phyloP scores from a whole-genome alignment of 2,329 filamentous ascomycete species.

The Pseudogymnoascus sp. region DNA sequence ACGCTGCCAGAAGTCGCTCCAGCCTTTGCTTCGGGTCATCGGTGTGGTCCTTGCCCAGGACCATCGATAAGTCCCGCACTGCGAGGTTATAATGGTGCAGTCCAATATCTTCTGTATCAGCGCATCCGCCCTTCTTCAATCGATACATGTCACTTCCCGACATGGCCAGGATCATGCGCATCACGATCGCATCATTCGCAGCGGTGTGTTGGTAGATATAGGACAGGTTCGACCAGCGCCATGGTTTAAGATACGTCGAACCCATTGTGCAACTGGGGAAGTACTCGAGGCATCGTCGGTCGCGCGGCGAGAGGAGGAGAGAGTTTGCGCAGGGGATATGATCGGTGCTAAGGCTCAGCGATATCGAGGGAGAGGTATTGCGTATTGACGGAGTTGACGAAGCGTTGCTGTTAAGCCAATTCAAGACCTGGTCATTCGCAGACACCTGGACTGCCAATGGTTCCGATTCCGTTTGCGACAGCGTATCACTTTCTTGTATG shows the following conservation, averaged over 20 bases:
- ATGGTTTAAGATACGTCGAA: constrained; percentile 32
- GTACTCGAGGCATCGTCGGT: constrained; percentile 30
- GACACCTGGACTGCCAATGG: not conserved
- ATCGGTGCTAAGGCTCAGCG: constrained; percentile 12
- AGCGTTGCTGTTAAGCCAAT: not conserved
- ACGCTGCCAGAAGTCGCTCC: not conserved
- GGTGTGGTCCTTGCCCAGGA: not conserved
- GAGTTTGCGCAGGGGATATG: constrained; percentile 30
- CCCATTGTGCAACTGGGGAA: constrained; percentile 31
- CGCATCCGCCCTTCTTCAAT: not conserved
- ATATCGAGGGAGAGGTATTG: constrained; percentile 20
- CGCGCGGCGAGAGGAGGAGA: constrained; percentile 29
- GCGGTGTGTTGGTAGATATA: constrained; percentile 33
- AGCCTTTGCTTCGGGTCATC: constrained; percentile 11
- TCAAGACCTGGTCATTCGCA: not conserved
- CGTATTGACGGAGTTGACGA: constrained; percentile 19
- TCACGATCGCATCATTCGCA: constrained; percentile 30
- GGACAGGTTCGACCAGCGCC: constrained; percentile 32
- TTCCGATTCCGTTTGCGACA: not conserved
- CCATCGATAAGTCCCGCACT: not conserved
- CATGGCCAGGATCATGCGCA: constrained; percentile 34
- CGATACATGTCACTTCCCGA: constrained; percentile 32
- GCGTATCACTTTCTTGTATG: not conserved
- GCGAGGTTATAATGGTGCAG: constrained; percentile 1
- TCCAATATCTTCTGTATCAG: not conserved